Conservation (phyloP, 148 eudicot genomes). For the Diospyros lotus region DNA sequence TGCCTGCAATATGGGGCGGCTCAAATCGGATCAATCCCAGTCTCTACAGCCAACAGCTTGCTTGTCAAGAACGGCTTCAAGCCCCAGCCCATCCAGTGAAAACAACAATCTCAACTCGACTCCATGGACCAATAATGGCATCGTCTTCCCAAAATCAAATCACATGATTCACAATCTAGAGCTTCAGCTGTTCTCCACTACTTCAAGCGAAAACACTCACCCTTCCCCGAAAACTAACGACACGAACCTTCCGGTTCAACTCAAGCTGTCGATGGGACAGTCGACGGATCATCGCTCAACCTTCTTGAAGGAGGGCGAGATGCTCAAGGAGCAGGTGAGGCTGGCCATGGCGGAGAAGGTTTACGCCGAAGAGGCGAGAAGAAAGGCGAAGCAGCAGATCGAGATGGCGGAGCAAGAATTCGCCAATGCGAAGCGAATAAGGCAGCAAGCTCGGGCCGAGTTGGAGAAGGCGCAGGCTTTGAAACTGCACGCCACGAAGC, state of each 20-base stretch:
- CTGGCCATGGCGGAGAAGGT: slow-evolving; percentile 64
- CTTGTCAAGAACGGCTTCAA: slow-evolving; percentile 47
- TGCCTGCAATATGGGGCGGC: slow-evolving; percentile 65
- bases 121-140: slow-evolving; percentile 1
- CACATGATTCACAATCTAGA: slow-evolving; percentile 32
- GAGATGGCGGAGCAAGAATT: slow-evolving; percentile 70
- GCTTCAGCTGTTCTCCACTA: slow-evolving; percentile 43
- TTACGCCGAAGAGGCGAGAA: slow-evolving; percentile 66
- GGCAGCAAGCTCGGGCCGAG: slow-evolving; percentile 68
- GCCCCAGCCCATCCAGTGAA: slow-evolving; percentile 63
- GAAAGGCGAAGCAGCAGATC: slow-evolving; percentile 55
- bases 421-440: slow-evolving; percentile 60
- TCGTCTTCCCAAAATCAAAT: neutral
- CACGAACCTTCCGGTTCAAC: slow-evolving; percentile 43
- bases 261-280: slow-evolving; percentile 66
- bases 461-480: slow-evolving; percentile 62
- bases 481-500: slow-evolving; percentile 51
- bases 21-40: slow-evolving; percentile 27
- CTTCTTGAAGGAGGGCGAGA: slow-evolving; percentile 22
- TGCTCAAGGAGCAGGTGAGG: slow-evolving; percentile 35
- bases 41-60: slow-evolving; percentile 29
- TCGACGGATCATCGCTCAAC: neutral
- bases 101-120: slow-evolving; percentile 13
- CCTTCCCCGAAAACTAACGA: slow-evolving; percentile 19
- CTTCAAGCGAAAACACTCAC: neutral